phyloP scores from a whole-genome alignment of 768 basidiomycete species.

The Dentipellis sp. region DNA sequence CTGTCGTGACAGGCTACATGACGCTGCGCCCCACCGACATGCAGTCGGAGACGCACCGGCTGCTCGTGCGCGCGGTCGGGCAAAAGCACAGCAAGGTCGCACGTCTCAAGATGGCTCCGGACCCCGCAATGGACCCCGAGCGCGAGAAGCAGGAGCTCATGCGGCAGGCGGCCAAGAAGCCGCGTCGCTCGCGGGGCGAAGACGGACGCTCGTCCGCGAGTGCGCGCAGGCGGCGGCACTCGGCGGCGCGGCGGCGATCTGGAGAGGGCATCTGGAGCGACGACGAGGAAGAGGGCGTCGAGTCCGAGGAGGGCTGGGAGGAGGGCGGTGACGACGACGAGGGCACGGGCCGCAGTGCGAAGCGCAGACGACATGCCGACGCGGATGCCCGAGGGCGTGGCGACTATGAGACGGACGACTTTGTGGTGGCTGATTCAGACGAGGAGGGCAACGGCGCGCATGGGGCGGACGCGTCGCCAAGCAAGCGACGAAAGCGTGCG shows the following conservation, averaged over 20 bases:
- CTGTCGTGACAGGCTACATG: conserved; percentile 76
- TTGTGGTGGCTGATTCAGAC: conserved; percentile 75
- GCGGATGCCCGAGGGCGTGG: conserved; percentile 45
- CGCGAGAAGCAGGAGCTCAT: conserved; percentile 61
- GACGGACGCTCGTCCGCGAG: conserved; percentile 38
- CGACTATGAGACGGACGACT: conserved; percentile 81
- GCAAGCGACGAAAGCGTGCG: conserved; percentile 21
- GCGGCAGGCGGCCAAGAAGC: conserved; percentile 55
- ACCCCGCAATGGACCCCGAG: conserved; percentile 69
- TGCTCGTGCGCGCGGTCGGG: conserved; percentile 79
- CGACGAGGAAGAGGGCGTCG: conserved; percentile 50
- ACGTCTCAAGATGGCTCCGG: conserved; percentile 70
- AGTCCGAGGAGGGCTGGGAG: conserved; percentile 10
- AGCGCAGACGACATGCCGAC: conserved; percentile 19
- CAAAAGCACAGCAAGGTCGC: conserved; percentile 80
- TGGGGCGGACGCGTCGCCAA: conserved; percentile 7
- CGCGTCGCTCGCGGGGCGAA: conserved; percentile 45
- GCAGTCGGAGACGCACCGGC: conserved; percentile 83
- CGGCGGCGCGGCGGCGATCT: conserved; percentile 23
- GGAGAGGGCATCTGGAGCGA: conserved; percentile 45
- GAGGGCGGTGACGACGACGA: conserved; percentile 28
- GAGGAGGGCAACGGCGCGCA: conserved; percentile 33
- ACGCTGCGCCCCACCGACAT: conserved; percentile 80
- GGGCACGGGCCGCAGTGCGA: conserved; percentile 39
- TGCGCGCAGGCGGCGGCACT: conserved; percentile 36